Percentiles rank a stretch among this genome's conserved stretches.
Evolutionary conservation across 495 filamentous ascomycete genomes (phyloP).

Genomic region (Penicillium parvum): DNA sequence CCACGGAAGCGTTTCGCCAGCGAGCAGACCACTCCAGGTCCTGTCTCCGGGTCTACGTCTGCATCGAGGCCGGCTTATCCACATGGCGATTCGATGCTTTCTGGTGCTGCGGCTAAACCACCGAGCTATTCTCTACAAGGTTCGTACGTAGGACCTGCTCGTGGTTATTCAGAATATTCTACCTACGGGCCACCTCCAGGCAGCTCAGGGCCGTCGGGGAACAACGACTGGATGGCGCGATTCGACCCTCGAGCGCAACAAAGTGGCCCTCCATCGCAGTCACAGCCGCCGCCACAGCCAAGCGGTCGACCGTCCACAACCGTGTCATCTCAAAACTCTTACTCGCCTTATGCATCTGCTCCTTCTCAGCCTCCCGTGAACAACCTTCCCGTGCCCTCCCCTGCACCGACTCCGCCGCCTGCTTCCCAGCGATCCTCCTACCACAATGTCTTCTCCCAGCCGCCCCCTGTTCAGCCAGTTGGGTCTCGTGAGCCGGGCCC

Average conservation of each 20-base stretch:
- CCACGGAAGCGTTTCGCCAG: conserved; percentile 48
- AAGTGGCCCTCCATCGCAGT: conserved; percentile 22
- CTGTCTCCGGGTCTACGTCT: conserved; percentile 6
- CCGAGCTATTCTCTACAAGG: conserved; percentile 26
- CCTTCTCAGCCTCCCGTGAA: conserved; percentile 27
- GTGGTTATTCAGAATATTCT: conserved; percentile 35
- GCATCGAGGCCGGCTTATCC: conserved; percentile 17
- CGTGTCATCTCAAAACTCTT: conserved; percentile 26
- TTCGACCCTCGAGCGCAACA: conserved; percentile 43
- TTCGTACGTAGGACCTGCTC: conserved; percentile 30
- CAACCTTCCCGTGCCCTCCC: conserved; percentile 31
- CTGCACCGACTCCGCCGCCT: conserved; percentile 39
- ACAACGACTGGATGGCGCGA: conserved; percentile 45
- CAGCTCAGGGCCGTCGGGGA: conserved; percentile 26
- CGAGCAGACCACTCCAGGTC: conserved; percentile 20
- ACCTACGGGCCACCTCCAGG: conserved; percentile 25
- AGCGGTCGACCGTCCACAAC: conserved; percentile 22
- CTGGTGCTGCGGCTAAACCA: conserved; percentile 17
- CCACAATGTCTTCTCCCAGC: conserved; percentile 32
- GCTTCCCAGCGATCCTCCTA: conserved; percentile 35
- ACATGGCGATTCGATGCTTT: conserved; percentile 18
- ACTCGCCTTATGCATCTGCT: conserved; percentile 27
- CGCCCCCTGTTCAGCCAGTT: conserved; percentile 21
- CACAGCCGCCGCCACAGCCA: conserved; percentile 20
- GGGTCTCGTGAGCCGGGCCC: conserved; percentile 30